Evolutionary conservation across 768 basidiomycete genomes (phyloP), one percentile per base, ranked within the genome.

Genomic region (Boletus reticulatus): DNA sequence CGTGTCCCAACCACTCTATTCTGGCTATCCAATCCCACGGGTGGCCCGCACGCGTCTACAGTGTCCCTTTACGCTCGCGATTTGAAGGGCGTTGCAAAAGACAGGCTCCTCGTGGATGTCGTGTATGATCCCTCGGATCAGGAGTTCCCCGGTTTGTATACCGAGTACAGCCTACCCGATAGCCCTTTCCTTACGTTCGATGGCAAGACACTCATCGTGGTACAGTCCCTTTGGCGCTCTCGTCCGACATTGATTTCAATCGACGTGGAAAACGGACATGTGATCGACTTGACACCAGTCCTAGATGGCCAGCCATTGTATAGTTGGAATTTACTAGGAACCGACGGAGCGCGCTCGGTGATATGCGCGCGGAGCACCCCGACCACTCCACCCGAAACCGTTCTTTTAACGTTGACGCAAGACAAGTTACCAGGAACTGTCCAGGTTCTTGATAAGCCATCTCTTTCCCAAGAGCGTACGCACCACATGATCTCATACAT

Each of bases 101-200:
- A 62, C 24, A 56, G 54, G 48, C 34, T 72, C 14, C 65, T 85
- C 3, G 75, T 84, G 1, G 76, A 76, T 10, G 61, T 71, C 2
- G 75, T 82, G 4, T 67, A 73, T 43, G 75, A 78, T 27, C 73
- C 78, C 0, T 60, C 62, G 4, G 37, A 58, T 4, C 64, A 65
- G 36, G 75, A 71, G 0, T 89, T 88, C 67, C 88, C 87, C 0
- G 88, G 88, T 0, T 69, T 90, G 2, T 89, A 83, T 58, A 75
- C 81, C 6, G 73, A 80, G 17, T 75, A 72, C 55, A 78, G 77
- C 57, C 69, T 88, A 17, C 67, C 77, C 0, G 39, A 71, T 1
- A 67, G 64, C 2, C 77, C 82, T 0, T 80, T 80, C 60, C 52
- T 86, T 17, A 57, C 24, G 12, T 34, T 60, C 31, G 53, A 49